Evolutionary conservation across 2,329 filamentous ascomycete species (phyloP).

Genomic region (Anisogramma anomala): DNA sequence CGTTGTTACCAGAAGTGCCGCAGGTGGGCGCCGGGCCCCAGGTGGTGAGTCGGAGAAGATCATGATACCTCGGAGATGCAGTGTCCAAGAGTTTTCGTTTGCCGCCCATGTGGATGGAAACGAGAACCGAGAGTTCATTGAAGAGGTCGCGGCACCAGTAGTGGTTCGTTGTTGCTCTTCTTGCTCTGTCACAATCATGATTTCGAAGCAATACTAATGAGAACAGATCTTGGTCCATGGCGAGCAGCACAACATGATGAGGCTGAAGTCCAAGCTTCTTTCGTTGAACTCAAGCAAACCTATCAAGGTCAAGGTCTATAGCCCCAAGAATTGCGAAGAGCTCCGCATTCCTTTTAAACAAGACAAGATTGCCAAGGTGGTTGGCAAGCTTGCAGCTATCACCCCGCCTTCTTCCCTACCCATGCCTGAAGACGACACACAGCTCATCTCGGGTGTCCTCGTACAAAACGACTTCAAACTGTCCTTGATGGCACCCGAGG

Average conservation of each 20-base stretch:
- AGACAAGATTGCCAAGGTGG: conserved; percentile 92
- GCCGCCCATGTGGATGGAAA: conserved; percentile 93
- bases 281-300: conserved; percentile 78
- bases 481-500: conserved; percentile 91
- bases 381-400: conserved; percentile 80
- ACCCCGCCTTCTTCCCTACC: conserved; percentile 46
- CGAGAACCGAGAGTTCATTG: conserved; percentile 94
- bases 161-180: conserved; percentile 54
- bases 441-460: conserved; percentile 74
- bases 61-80: conserved; percentile 86
- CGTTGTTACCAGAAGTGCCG: conserved; percentile 68
- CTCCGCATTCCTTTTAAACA: conserved; percentile 89
- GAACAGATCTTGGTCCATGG: conserved; percentile 84
- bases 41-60: conserved; percentile 69
- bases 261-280: conserved; percentile 84
- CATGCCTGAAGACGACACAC: conserved; percentile 24
- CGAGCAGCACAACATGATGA: conserved; percentile 96
- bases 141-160: conserved; percentile 81
- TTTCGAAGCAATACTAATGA: not conserved
- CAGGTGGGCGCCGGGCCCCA: conserved; percentile 49
- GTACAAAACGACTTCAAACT: conserved; percentile 98
- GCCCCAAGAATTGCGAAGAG: conserved; percentile 89
- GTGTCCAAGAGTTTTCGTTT: conserved; percentile 87
- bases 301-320: conserved; percentile 81
- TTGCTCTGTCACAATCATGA: not conserved